phyloP scores from a whole-genome alignment of 1,284 basidiomycete genomes.

The Marasmius fiardii region DNA sequence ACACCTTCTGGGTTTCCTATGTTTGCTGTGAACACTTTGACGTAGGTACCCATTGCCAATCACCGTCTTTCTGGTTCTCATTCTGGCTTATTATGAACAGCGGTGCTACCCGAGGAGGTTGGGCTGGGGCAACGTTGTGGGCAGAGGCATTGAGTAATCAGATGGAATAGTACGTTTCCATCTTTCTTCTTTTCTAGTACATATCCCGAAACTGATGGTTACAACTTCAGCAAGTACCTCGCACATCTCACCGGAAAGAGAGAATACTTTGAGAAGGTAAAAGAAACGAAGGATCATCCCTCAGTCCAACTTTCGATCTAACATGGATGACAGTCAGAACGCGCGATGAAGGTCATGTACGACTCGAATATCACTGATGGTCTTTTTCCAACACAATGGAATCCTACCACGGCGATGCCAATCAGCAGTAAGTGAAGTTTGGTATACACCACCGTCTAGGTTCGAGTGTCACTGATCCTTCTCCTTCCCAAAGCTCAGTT shows the following conservation, averaged over 20 bases:
- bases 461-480: background rate
- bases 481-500: slow-evolving; percentile 34
- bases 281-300: background rate
- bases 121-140: slow-evolving; percentile 30
- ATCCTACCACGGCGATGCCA: slow-evolving; percentile 33
- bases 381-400: slow-evolving; percentile 43
- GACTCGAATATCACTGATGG: slow-evolving; percentile 31
- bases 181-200: background rate
- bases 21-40: slow-evolving; percentile 44
- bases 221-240: slow-evolving; percentile 46
- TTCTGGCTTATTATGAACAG: slow-evolving; percentile 21
- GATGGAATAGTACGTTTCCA: slow-evolving; percentile 44
- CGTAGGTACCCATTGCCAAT: slow-evolving; percentile 20
- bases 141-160: slow-evolving; percentile 56
- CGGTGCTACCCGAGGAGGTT: slow-evolving; percentile 29
- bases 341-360: slow-evolving; percentile 48
- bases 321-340: slow-evolving; percentile 29
- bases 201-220: background rate
- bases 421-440: slow-evolving; percentile 23
- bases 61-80: background rate
- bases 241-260: slow-evolving; percentile 51
- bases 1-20: slow-evolving; percentile 50
- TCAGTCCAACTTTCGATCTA: background rate
- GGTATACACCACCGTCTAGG: background rate
- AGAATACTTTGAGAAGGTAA: slow-evolving; percentile 44